These are phyloP conservation scores for Peniophora sp. DNA, from an alignment of 1,284 basidiomycete genomes.

Conservation along the genomic window DNA sequence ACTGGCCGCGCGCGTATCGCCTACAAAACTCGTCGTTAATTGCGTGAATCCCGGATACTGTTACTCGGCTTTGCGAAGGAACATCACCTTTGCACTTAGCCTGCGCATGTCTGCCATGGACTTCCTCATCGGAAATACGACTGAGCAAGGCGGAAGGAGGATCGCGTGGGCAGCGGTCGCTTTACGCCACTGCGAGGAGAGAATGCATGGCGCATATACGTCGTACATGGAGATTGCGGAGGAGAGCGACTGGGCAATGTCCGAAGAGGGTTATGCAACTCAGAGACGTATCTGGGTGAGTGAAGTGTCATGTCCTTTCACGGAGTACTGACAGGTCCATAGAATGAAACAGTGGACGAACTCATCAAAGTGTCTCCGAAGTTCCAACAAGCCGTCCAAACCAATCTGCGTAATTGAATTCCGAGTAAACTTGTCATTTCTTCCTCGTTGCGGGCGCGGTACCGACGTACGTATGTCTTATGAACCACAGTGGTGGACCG, in stretches of 20 bases:
- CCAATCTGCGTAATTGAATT: no score
- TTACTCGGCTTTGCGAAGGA: not conserved
- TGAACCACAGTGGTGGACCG: no score
- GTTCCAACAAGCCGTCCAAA: not conserved
- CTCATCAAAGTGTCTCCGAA: not conserved
- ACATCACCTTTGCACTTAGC: not conserved
- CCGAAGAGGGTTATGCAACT: not conserved
- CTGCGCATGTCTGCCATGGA: not conserved
- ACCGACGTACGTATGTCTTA: no score
- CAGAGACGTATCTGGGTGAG: not conserved
- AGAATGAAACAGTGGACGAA: not conserved
- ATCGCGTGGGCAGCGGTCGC: not conserved
- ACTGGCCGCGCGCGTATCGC: constrained; percentile 25
- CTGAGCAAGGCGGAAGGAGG: not conserved
- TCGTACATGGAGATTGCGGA: not conserved
- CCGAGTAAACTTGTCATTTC: no score
- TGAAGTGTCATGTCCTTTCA: not conserved
- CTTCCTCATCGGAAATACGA: not conserved
- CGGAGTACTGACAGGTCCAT: not conserved
- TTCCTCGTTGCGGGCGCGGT: no score
- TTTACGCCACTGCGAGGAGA: not conserved
- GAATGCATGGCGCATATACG: not conserved
- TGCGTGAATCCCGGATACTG: not conserved
- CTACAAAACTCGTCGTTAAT: constrained; percentile 23
- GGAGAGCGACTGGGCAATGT: constrained; percentile 8